Evolutionary conservation across 2,329 filamentous ascomycete genomes (phyloP).

Genomic region (Sporothrix sp.): DNA sequence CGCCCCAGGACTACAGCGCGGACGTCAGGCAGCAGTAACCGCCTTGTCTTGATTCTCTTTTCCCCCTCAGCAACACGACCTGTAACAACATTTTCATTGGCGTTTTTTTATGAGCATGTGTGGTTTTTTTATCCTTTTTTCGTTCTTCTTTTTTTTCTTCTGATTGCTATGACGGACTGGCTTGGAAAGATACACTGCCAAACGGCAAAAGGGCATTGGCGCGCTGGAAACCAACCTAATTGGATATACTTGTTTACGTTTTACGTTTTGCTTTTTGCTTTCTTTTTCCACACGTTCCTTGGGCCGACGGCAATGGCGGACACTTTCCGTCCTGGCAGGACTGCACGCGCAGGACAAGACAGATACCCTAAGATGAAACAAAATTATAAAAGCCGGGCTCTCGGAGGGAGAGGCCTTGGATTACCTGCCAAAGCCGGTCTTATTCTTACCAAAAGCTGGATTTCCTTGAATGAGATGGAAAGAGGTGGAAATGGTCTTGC

Average conservation of each 20-base stretch:
- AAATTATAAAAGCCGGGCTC: neutral
- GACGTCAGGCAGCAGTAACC: neutral
- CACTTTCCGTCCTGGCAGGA: neutral
- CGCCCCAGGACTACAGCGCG: constrained; percentile 31
- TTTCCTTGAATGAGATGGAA: no score
- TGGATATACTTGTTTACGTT: neutral
- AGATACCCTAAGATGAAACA: constrained; percentile 3
- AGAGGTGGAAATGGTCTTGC: no score
- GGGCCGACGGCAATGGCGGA: neutral
- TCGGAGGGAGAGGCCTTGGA: neutral
- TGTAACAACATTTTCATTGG: constrained; percentile 3
- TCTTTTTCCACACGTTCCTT: no score
- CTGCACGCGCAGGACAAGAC: neutral
- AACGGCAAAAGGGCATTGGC: no score
- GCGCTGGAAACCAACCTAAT: no score
- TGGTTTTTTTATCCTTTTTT: neutral
- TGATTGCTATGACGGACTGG: neutral
- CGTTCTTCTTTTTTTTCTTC: neutral
- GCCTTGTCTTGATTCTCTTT: neutral
- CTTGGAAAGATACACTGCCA: neutral
- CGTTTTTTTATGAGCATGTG: neutral
- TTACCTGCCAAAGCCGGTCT: no score
- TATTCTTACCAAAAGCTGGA: no score
- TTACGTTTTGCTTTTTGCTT: neutral
- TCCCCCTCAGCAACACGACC: no score